Evolutionary conservation across 768 basidiomycete species (phyloP), one percentile per base, ranked within the genome.

Genomic region (Tubosaeta sp.): DNA sequence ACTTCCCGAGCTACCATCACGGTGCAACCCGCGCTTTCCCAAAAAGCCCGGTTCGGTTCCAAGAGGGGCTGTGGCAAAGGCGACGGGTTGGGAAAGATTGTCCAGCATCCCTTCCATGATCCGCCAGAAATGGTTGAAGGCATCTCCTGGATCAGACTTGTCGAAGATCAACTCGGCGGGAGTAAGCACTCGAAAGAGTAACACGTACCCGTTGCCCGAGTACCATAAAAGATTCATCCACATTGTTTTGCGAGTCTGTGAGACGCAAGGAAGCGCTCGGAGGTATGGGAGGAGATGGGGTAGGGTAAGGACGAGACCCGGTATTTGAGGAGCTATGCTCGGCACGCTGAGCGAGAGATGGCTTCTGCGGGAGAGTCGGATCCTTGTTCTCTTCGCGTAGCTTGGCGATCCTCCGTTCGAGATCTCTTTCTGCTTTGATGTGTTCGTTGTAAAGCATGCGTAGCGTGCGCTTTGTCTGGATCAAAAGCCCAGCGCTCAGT

Each of bases 211-310:
- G 78, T 65, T 91, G 89, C 16, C 88, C 88, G 4, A 92, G 74
- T 2, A 93, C 76, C 90, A 93, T 91, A 61, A 92, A 93, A 0
- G 91, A 92, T 64, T 92, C 91, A 43, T 91, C 91, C 1, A 88
- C 86, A 2, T 84, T 80, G 54, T 81, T 80, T 63, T 78, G 74
- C 27, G 80, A 79, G 55, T 86, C 77, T 50, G 73, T 68, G 75
- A 65, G 37, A 51, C 65, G 56, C 53, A 64, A 43, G 19, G 69
- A 62, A 11, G 71, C 46, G 22, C 64, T 71, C 16, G 76, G 73
- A 10, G 76, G 76, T 5, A 78, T 74, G 29, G 80, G 78, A 16
- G 79, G 74, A 3, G 74, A 75, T 1, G 78, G 64, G 25, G 73
- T 68, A 47, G 75, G 64, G 62, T 65, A 53, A 60, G 54, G 52